These are phyloP conservation scores for Aspergillus wentii DNA, from an alignment of 495 filamentous ascomycete species.

Conservation along the genomic window DNA sequence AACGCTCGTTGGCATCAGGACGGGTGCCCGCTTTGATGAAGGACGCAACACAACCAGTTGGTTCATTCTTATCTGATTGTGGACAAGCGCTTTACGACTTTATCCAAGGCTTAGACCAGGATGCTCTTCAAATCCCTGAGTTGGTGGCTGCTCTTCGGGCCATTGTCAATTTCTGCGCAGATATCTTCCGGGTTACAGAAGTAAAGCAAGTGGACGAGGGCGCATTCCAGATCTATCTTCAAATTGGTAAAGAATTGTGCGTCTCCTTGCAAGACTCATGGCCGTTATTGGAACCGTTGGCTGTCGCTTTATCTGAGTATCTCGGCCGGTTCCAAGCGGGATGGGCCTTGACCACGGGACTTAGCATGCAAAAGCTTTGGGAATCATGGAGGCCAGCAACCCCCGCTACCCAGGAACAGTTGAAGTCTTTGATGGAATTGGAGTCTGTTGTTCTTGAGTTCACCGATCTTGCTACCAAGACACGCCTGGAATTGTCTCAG, in stretches of 20 bases:
- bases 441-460: slow-evolving; percentile 71
- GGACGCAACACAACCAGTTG: slow-evolving; percentile 58
- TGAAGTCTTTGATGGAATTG: slow-evolving; percentile 51
- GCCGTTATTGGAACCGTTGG: slow-evolving; percentile 23
- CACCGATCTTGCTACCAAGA: slow-evolving; percentile 50
- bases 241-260: slow-evolving; percentile 35
- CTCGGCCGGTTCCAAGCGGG: slow-evolving; percentile 43
- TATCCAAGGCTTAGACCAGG: slow-evolving; percentile 28
- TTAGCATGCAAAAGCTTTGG: slow-evolving; percentile 87
- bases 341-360: slow-evolving; percentile 64
- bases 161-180: slow-evolving; percentile 53
- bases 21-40: slow-evolving; percentile 56
- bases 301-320: slow-evolving; percentile 28
- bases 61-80: slow-evolving; percentile 39
- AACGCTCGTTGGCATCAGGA: slow-evolving; percentile 57
- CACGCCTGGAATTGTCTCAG: slow-evolving; percentile 34
- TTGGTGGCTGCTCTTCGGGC: slow-evolving; percentile 32
- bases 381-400: slow-evolving; percentile 61
- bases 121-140: slow-evolving; percentile 20
- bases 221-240: slow-evolving; percentile 51
- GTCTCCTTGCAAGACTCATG: slow-evolving; percentile 22
- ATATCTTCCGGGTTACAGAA: slow-evolving; percentile 46
- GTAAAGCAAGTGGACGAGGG: slow-evolving; percentile 46
- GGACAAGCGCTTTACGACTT: slow-evolving; percentile 36
- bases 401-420: slow-evolving; percentile 43